A percentile compares a stretch with the other conserved stretches of the same genome.
Conservation (phyloP, 2,329 filamentous ascomycete genomes). For the Exophiala viscosa region DNA sequence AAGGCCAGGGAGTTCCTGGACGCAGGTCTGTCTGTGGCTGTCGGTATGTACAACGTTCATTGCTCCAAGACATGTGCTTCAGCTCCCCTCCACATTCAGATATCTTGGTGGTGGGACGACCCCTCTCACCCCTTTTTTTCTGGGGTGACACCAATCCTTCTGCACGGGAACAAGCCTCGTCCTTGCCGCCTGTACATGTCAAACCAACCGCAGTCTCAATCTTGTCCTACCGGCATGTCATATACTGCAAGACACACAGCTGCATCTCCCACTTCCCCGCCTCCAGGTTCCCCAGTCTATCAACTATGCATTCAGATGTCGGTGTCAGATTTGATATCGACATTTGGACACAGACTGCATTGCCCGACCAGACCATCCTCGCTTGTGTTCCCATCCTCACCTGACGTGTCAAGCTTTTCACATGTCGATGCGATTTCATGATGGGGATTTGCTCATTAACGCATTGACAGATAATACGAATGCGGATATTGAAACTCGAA, state of each 20-base stretch:
- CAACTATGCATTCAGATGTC: background rate
- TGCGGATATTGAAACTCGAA: conserved; percentile 70
- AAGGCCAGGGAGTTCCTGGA: conserved; percentile 63
- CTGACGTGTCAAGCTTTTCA: conserved; percentile 7
- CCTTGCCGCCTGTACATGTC: conserved; percentile 4
- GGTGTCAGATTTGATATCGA: background rate
- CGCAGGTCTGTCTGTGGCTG: conserved; percentile 64
- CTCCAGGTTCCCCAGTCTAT: background rate
- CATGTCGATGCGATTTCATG: conserved; percentile 7
- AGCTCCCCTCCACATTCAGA: background rate
- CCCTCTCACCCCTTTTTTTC: background rate
- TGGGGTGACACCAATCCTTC: conserved; percentile 3
- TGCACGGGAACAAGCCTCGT: background rate
- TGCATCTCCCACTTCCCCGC: background rate
- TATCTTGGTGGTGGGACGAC: background rate
- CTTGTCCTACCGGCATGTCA: conserved; percentile 5
- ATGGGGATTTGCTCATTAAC: background rate
- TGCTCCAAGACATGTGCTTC: background rate
- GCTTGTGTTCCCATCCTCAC: conserved; percentile 4
- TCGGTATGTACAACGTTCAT: conserved; percentile 57
- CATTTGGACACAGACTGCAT: background rate
- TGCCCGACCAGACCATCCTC: conserved; percentile 1
- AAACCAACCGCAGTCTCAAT: background rate
- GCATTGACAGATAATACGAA: conserved; percentile 82
- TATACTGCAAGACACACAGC: conserved; percentile 2